Conservation (phyloP, 441 rosid genomes). For the Erysimum cheiri region DNA sequence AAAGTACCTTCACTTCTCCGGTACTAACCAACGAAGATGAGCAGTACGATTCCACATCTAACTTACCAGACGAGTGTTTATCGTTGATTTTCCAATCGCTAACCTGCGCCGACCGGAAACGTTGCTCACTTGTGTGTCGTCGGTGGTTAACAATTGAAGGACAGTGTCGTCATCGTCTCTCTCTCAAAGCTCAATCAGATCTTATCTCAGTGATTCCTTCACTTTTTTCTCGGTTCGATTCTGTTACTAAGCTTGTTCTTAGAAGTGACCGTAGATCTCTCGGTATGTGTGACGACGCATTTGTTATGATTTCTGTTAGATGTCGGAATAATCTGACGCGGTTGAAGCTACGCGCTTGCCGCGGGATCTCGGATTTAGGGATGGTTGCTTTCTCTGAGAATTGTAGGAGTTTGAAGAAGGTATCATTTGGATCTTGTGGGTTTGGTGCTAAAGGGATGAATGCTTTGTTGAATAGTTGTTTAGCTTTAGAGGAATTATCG, state of each 20-base stretch:
- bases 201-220: background rate
- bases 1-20: background rate
- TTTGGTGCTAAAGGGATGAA: background rate
- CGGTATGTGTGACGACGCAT: background rate
- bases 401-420: background rate
- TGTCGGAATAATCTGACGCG: background rate
- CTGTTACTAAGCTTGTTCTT: background rate
- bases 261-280: constrained; percentile 2
- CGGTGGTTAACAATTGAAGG: background rate
- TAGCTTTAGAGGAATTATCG: background rate
- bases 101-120: background rate
- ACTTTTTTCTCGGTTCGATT: background rate
- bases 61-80: constrained; percentile 3
- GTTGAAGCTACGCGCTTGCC: background rate
- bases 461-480: background rate
- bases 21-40: background rate
- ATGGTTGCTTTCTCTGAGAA: background rate
- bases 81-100: background rate
- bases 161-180: constrained; percentile 10
- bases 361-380: background rate
- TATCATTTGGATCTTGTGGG: background rate
- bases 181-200: constrained; percentile 1
- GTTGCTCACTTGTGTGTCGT: background rate
- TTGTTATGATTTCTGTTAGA: background rate
- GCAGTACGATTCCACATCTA: background rate